A percentile compares a stretch with the other conserved stretches of the same genome.
Evolutionary conservation across 2,329 filamentous ascomycete genomes (phyloP).

Genomic region (Venturia nashicola): DNA sequence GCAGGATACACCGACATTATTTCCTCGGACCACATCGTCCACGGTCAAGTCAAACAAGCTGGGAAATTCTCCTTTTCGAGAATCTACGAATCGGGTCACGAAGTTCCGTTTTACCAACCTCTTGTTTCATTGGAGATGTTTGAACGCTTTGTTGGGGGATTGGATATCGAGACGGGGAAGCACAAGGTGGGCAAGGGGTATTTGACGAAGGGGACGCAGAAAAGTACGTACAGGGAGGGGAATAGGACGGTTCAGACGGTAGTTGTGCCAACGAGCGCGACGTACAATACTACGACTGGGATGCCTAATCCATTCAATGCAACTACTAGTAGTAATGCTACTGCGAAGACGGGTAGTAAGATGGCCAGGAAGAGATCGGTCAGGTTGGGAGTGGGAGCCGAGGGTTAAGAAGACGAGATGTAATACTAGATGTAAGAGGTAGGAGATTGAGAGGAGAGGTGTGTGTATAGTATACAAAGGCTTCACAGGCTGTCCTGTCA

Average conservation of each 20-base stretch:
- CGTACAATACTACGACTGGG: constrained; percentile 34
- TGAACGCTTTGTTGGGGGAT: constrained; percentile 33
- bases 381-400: background rate
- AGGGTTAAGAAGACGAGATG: background rate
- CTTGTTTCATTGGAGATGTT: constrained; percentile 37
- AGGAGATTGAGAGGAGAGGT: background rate
- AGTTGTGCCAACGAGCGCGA: constrained; percentile 30
- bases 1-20: constrained; percentile 38
- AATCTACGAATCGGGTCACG: constrained; percentile 37
- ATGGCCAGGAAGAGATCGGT: background rate
- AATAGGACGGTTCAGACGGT: constrained; percentile 34
- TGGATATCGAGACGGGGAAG: constrained; percentile 39
- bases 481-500: too few relatives aligned
- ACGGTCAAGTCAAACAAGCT: constrained; percentile 41
- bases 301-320: constrained; percentile 23
- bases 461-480: too few relatives aligned
- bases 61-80: constrained; percentile 39
- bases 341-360: background rate
- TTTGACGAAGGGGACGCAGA: constrained; percentile 22
- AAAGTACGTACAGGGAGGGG: constrained; percentile 29
- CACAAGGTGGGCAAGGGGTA: constrained; percentile 17
- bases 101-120: constrained; percentile 44
- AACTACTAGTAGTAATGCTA: background rate
- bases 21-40: constrained; percentile 32
- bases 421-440: background rate